Percentiles rank a stretch among this genome's conserved stretches.
Conservation (phyloP, 768 basidiomycete species). For the Lactifluus piperatus region DNA sequence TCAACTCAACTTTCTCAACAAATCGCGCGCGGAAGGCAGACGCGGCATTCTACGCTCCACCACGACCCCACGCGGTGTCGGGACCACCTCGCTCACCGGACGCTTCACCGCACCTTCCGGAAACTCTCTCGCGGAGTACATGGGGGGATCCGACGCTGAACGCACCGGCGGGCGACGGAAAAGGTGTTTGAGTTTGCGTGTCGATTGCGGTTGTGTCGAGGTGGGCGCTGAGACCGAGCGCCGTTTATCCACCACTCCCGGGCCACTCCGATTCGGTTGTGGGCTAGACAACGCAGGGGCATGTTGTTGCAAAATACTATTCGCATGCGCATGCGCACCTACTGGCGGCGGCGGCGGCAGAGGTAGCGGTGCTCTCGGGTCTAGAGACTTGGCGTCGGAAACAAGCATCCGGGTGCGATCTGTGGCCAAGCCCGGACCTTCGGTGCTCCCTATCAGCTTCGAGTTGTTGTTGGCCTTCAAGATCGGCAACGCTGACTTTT, state of each 20-base stretch:
- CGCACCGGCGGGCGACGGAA: constrained; percentile 15
- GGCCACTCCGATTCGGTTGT: not conserved
- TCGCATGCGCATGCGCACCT: too few relatives aligned
- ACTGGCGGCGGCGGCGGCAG: not conserved
- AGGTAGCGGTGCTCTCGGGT: not conserved
- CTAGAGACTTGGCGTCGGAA: not conserved
- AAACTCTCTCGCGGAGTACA: not conserved
- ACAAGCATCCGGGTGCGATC: not conserved
- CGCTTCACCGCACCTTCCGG: not conserved
- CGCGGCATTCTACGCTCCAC: constrained; percentile 15
- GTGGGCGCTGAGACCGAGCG: not conserved
- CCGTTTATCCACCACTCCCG: not conserved
- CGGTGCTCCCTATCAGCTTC: not conserved
- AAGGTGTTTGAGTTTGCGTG: constrained; percentile 6
- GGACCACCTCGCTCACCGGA: constrained; percentile 8
- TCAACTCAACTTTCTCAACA: constrained; percentile 13
- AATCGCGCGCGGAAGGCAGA: constrained; percentile 10
- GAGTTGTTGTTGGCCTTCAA: not conserved
- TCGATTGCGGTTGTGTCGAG: not conserved
- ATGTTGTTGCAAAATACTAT: too few relatives aligned
- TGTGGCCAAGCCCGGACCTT: not conserved
- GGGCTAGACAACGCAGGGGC: too few relatives aligned
- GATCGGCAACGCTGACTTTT: constrained; percentile 7
- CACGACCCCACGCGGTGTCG: not conserved
- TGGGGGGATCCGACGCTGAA: constrained; percentile 9